phyloP scores from a whole-genome alignment of 2,329 filamentous ascomycete species.

The Colletotrichum scovillei region DNA sequence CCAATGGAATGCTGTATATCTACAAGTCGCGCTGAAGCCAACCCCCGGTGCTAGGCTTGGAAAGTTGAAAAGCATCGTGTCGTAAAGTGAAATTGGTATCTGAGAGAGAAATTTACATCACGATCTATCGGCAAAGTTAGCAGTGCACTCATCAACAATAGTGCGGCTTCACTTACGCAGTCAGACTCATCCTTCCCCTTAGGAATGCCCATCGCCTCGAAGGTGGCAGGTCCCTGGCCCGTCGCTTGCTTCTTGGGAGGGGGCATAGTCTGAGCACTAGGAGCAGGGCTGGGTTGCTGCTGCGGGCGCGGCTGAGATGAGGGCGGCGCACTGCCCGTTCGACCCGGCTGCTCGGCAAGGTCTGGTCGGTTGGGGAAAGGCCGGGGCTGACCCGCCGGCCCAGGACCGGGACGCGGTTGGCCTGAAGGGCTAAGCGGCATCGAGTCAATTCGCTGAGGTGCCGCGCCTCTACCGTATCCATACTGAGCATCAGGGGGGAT shows the following conservation, averaged over 20 bases:
- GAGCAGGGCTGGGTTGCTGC: conserved; percentile 43
- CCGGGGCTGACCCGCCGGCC: conserved; percentile 15
- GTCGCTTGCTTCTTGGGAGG: conserved; percentile 56
- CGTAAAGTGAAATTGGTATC: conserved; percentile 32
- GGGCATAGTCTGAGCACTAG: conserved; percentile 45
- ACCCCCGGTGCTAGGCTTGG: neutral
- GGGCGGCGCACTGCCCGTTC: conserved; percentile 52
- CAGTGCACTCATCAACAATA: neutral
- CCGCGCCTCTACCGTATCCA: conserved; percentile 40
- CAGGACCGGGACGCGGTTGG: conserved; percentile 26
- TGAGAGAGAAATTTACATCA: conserved; percentile 30
- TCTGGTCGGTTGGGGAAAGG: conserved; percentile 32
- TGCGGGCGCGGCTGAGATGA: conserved; percentile 40
- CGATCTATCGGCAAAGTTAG: conserved; percentile 21
- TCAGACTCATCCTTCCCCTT: conserved; percentile 85
- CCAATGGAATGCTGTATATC: conserved; percentile 16
- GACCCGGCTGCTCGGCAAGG: conserved; percentile 37
- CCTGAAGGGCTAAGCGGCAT: conserved; percentile 39
- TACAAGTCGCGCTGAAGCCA: conserved; percentile 21
- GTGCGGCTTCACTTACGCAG: conserved; percentile 74
- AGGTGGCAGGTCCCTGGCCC: conserved; percentile 89
- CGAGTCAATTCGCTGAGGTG: conserved; percentile 47
- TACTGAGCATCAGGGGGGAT: conserved; percentile 42
- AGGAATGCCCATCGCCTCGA: conserved; percentile 98
- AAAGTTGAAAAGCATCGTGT: conserved; percentile 31